Base-by-base conservation (phyloP, 768 basidiomycete genomes). In the Termitomyces sp. region DNA sequence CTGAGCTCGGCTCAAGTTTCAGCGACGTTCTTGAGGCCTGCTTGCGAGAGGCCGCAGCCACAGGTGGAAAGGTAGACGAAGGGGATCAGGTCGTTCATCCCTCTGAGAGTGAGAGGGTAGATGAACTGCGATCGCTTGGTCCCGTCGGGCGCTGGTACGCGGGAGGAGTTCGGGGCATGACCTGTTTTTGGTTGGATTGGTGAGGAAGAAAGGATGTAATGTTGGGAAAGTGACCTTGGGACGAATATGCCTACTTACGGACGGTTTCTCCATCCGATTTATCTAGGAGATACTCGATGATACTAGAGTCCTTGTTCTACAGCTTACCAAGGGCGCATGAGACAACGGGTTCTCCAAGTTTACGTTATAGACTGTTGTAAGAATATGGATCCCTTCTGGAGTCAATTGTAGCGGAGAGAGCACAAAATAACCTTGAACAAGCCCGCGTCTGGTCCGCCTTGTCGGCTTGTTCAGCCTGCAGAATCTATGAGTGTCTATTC, bases 231-330 rank as follows among this genome's bases (percentile, higher is more conserved):
- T 58, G 65, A 95, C 95, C 84, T 96, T 98, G 43, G 97, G 51
- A 30, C 51, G 51, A 1, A 52, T 39, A n/a, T 52, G 37, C 34
- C 95, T 91, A n/a, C n/a, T n/a, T n/a, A 68, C 95, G 97, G 66
- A 97, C 95, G 60, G 84, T 82, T 62, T 89, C 88, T 0, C 94
- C 95, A 62, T 98, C 97, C 4, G 83, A 75, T 64, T 84, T 86
- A 70, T 96, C 91, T 16, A 98, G 74, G 33, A 98, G 79, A 72
- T 87, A 96, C 70, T 97, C 93, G 40, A 99, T 82, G 27, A 99
- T 78, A n/a, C n/a, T n/a, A 1, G 95, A 85, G 65, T 96, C 96
- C 68, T 96, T 97, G 74, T 98, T 99, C 70, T 98, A 98, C 0
- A 99, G 77, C 71, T 95, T 96, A 12, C 97, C 97, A 0, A 98